Evolutionary conservation across 2,329 filamentous ascomycete species (phyloP), one percentile per base, ranked within the genome.

Genomic region (Epichloe sylvatica): DNA sequence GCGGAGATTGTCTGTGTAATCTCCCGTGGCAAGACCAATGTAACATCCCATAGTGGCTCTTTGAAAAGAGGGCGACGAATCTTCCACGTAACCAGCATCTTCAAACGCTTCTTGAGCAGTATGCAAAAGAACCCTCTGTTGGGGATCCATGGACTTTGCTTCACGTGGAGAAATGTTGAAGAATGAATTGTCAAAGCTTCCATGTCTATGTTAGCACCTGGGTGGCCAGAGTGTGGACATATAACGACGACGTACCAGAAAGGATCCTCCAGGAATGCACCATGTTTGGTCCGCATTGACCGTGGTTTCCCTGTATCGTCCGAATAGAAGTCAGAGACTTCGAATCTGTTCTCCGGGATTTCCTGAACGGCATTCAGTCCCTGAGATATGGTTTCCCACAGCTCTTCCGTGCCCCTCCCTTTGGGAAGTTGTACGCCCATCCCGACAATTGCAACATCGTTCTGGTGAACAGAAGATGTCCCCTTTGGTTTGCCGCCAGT

Each of bases 81-180:
- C 35, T 5, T 13, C 12, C 12, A 13, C n/a, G 3, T 37, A 37
- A 37, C 35, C 35, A n/a, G 35, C 35, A 3, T 37, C n/a, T n/a
- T 45, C 43, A 12, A 45, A 19, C 13, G 43, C 43, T 30, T 33
- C 19, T n/a, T 33, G 19, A 3, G 43, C 43, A 19, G 13, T 17
- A 15, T 33, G 17, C n/a, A 45, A 21, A 25, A 45, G 17, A 12
- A 45, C n/a, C 6, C 43, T 15, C 25, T 45, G 43, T n/a, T 45
- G 43, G 11, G 81, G 80, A 59, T 84, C 80, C 5, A 78, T 81
- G 55, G 53, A 33, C 51, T 57, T 73, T 25, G 81, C 81, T 63
- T 84, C 81, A 53, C 78, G 75, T 5, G 81, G 80, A 48, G 80
- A 83, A 75, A 84, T 83, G 63, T 81, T 82, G 74, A 84, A 84